Evolutionary conservation across 2,329 filamentous ascomycete genomes (phyloP), one percentile per base, ranked within the genome.

Genomic region (Thelonectria olida): DNA sequence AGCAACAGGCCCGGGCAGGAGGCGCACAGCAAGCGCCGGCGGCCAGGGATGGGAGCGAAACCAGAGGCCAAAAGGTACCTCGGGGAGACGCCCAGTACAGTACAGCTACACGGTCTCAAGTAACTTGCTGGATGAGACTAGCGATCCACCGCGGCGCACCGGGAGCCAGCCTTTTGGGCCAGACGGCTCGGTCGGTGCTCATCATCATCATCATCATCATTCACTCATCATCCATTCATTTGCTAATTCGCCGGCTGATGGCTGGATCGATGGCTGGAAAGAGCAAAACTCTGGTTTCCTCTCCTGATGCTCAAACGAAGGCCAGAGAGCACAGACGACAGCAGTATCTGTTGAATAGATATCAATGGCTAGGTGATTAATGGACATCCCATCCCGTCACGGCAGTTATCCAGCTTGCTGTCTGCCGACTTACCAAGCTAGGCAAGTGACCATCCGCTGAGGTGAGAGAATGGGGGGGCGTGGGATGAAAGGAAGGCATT

Each of bases 81-180:
- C 22, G 41, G 45, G 45, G 54, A 23, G 55, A 53, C 48, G 34
- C 44, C 45, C 12, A 36, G 54, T 56, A 71, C 67, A 71, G 68
- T 71, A 56, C 27, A 53, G 23, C n/a, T 22, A 19, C 50, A 70
- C 68, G 65, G 68, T 42, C 53, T 54, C 48, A 63, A 52, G 68
- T 71, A 71, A 61, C 63, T 64, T 67, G 62, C 67, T 66, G 62
- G 58, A 56, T 58, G 66, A 57, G 59, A 58, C 61, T 64, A 51
- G 56, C 54, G 56, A 42, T 54, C 56, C 61, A 56, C 56, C 51
- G 23, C 60, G 56, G 61, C 44, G 51, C 52, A 34, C 56, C 56
- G 56, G 61, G 55, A 56, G 39, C 61, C 52, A 63, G 55, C 61
- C 51, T 60, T 60, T 63, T 52, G 61, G 56, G 56, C 61, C 61